phyloP scores from a whole-genome alignment of 768 basidiomycete genomes.

The Tylopilus intermedius region DNA sequence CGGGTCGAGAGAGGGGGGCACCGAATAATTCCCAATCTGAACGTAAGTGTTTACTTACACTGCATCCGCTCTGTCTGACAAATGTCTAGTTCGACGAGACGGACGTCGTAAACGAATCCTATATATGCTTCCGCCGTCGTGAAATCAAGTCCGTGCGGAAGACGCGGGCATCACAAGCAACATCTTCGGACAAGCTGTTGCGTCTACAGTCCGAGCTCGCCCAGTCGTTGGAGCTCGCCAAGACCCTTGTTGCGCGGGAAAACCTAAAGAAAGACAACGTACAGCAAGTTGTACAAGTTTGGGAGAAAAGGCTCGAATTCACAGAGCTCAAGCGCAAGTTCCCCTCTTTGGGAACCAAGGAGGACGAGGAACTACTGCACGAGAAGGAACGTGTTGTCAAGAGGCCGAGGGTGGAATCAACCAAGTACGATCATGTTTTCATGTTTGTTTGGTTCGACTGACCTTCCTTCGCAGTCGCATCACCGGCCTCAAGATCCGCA shows the following conservation, averaged over 20 bases:
- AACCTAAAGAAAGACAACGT: constrained; percentile 64
- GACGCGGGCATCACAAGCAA: constrained; percentile 86
- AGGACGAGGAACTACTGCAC: constrained; percentile 66
- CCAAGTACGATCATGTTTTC: constrained; percentile 5
- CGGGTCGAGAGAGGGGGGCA: constrained; percentile 76
- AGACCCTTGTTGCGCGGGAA: constrained; percentile 67
- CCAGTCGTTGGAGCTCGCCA: constrained; percentile 69
- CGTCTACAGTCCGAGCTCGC: constrained; percentile 75
- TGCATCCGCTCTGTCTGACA: not conserved
- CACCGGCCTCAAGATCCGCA: constrained; percentile 49
- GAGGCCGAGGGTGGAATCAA: constrained; percentile 42
- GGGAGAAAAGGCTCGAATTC: constrained; percentile 72
- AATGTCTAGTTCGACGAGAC: constrained; percentile 72
- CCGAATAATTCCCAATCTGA: constrained; percentile 80
- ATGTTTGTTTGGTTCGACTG: not conserved
- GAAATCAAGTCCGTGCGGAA: constrained; percentile 93
- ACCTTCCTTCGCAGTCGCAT: constrained; percentile 34
- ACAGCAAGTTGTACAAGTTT: constrained; percentile 57
- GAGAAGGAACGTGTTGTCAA: constrained; percentile 68
- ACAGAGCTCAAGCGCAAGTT: constrained; percentile 77
- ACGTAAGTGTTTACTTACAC: constrained; percentile 48
- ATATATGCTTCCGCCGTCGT: constrained; percentile 93
- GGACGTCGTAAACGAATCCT: constrained; percentile 86
- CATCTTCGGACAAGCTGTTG: constrained; percentile 82
- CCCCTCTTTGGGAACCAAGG: constrained; percentile 53